Conservation (phyloP, 352 stramenopile genomes). For the Pythium aquatile region DNA sequence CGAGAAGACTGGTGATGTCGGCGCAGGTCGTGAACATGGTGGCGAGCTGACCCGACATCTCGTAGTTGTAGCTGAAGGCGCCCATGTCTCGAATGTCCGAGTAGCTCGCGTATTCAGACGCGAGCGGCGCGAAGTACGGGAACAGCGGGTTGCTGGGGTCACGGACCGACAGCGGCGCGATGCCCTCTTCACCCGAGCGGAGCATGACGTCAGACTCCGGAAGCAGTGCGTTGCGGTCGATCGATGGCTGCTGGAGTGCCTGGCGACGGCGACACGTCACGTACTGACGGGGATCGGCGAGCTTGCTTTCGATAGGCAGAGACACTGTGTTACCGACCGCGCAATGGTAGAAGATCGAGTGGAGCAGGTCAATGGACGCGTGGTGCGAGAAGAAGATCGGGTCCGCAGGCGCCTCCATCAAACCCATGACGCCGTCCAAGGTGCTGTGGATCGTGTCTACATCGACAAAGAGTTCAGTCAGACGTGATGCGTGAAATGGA, state of each 20-base stretch:
- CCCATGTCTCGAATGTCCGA: slow-evolving; percentile 77
- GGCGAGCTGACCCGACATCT: slow-evolving; percentile 67
- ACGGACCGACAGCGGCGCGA: slow-evolving; percentile 51
- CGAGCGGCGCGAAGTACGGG: slow-evolving; percentile 57
- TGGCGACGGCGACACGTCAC: slow-evolving; percentile 48
- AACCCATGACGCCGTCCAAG: slow-evolving; percentile 62
- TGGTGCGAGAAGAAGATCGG: slow-evolving; percentile 89
- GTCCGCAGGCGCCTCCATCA: slow-evolving; percentile 73
- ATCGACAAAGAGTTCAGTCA: neutral
- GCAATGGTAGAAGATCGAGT: slow-evolving; percentile 87
- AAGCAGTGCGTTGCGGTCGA: slow-evolving; percentile 54
- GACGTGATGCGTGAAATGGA: neutral
- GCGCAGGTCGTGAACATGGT: slow-evolving; percentile 77
- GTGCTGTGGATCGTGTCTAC: slow-evolving; percentile 81
- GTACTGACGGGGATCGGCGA: slow-evolving; percentile 62
- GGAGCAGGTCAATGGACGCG: slow-evolving; percentile 75
- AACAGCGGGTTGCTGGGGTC: slow-evolving; percentile 44
- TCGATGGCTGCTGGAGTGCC: slow-evolving; percentile 25
- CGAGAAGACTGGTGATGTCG: slow-evolving; percentile 33
- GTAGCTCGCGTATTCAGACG: slow-evolving; percentile 61
- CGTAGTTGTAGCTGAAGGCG: slow-evolving; percentile 83
- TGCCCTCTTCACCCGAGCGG: slow-evolving; percentile 46
- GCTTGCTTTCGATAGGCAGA: slow-evolving; percentile 51
- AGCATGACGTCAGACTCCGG: slow-evolving; percentile 55
- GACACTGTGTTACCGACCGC: slow-evolving; percentile 57